A percentile compares a stretch with the other conserved stretches of the same genome.
Conservation (phyloP, 495 filamentous ascomycete genomes). For the Penicillium lagena region DNA sequence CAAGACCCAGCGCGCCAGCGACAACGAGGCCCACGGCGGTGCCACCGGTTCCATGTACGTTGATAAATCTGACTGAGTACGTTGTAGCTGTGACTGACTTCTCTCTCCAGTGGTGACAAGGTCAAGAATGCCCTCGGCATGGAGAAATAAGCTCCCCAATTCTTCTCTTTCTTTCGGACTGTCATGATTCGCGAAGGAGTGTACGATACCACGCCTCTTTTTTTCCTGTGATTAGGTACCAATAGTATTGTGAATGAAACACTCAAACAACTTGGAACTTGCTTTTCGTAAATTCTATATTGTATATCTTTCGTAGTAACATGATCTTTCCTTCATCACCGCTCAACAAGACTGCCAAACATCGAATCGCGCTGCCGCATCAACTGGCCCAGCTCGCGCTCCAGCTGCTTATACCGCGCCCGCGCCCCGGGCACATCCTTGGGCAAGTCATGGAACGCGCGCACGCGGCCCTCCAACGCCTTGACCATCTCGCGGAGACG, state of each 20-base stretch:
- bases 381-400: conserved; percentile 52
- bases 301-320: background rate
- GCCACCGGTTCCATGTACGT: conserved; percentile 35
- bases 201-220: conserved; percentile 25
- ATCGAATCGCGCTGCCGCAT: conserved; percentile 57
- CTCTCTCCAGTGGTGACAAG: conserved; percentile 43
- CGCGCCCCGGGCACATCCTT: conserved; percentile 61
- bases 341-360: conserved; percentile 50
- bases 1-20: conserved; percentile 54
- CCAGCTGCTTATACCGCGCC: conserved; percentile 55
- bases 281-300: background rate
- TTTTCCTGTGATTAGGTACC: conserved; percentile 7
- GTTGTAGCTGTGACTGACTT: conserved; percentile 5
- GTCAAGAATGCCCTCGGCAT: conserved; percentile 51
- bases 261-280: background rate
- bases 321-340: background rate
- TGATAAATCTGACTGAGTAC: background rate
- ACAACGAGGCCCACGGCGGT: conserved; percentile 43
- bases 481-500: conserved; percentile 31
- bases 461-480: conserved; percentile 46
- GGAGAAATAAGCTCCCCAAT: conserved; percentile 31
- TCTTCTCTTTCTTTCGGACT: conserved; percentile 1
- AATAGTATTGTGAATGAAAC: background rate
- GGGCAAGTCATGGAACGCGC: conserved; percentile 61
- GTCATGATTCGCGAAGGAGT: conserved; percentile 14